These are phyloP conservation scores for Bipolaris bicolor DNA, from an alignment of 2,329 filamentous ascomycete species.

Conservation along the genomic window DNA sequence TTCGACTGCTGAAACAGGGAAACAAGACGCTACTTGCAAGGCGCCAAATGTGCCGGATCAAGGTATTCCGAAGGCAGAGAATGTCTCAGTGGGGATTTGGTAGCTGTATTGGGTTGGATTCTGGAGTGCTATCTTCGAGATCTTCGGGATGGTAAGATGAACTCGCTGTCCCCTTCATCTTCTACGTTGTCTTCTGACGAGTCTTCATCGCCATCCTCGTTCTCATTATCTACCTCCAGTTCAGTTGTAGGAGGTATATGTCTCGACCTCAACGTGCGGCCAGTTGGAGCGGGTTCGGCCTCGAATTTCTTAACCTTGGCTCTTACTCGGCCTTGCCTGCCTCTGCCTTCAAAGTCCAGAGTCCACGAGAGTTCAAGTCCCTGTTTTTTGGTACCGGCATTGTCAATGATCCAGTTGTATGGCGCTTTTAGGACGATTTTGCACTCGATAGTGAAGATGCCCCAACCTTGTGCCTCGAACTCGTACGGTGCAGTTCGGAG, in stretches of 20 bases:
- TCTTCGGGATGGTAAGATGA: constrained; percentile 20
- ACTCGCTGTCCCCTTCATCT: constrained; percentile 23
- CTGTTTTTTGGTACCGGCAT: constrained; percentile 43
- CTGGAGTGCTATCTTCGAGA: constrained; percentile 14
- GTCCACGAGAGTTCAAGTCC: constrained; percentile 51
- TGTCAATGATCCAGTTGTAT: constrained; percentile 53
- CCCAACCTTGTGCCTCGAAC: constrained; percentile 52
- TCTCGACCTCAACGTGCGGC: constrained; percentile 20
- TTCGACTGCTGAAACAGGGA: too few species aligned
- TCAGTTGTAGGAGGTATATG: not conserved
- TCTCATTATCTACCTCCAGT: constrained; percentile 4
- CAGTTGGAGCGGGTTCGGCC: constrained; percentile 23
- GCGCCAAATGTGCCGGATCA: not conserved
- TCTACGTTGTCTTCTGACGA: constrained; percentile 27
- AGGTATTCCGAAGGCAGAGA: not conserved
- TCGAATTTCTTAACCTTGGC: constrained; percentile 48
- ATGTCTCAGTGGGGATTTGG: not conserved
- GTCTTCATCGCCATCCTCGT: constrained; percentile 29
- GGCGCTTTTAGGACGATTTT: constrained; percentile 52
- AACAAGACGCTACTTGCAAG: not conserved
- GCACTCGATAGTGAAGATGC: constrained; percentile 50
- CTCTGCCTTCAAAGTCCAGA: constrained; percentile 51
- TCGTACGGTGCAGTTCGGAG: constrained; percentile 49
- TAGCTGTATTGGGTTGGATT: not conserved
- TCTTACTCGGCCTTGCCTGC: constrained; percentile 50